Conservation (phyloP, 768 basidiomycete species). For the Multifurca ochricompacta region DNA sequence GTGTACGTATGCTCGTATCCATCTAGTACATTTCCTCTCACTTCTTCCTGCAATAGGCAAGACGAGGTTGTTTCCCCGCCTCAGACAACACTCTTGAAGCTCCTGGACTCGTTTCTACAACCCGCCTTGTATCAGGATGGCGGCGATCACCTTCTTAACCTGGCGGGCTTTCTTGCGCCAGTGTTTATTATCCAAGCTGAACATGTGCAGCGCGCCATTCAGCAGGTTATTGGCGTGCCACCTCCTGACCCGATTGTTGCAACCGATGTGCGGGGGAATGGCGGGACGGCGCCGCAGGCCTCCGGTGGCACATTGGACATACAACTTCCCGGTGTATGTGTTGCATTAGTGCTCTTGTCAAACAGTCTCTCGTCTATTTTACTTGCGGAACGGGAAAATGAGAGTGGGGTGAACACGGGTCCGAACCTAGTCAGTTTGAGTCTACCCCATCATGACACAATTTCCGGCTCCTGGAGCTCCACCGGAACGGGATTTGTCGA, state of each 20-base stretch:
- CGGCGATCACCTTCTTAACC: not conserved
- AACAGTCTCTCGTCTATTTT: constrained; percentile 14
- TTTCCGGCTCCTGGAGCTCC: constrained; percentile 6
- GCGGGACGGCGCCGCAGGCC: not conserved
- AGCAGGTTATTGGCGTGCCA: constrained; percentile 1
- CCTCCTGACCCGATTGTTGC: not conserved
- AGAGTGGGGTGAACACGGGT: not conserved
- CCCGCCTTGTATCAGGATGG: constrained; percentile 26
- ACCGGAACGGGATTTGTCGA: constrained; percentile 21
- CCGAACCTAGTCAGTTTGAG: constrained; percentile 7
- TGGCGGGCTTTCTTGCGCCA: constrained; percentile 9
- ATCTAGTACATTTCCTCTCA: not conserved
- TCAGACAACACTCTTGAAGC: constrained; percentile 81
- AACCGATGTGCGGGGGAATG: not conserved
- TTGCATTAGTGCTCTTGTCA: constrained; percentile 15
- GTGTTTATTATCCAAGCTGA: constrained; percentile 4
- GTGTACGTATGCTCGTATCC: constrained; percentile 8
- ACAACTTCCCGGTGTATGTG: constrained; percentile 17
- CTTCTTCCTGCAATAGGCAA: constrained; percentile 32
- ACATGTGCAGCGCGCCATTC: constrained; percentile 9
- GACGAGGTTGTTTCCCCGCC: constrained; percentile 75
- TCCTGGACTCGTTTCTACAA: constrained; percentile 79
- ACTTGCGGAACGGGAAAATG: constrained; percentile 12
- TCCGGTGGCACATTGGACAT: constrained; percentile 2
- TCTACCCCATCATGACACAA: constrained; percentile 5